Evolutionary conservation across 129 eudicot genomes (phyloP).

Genomic region (Chrysanthemum lavandulifolium): DNA sequence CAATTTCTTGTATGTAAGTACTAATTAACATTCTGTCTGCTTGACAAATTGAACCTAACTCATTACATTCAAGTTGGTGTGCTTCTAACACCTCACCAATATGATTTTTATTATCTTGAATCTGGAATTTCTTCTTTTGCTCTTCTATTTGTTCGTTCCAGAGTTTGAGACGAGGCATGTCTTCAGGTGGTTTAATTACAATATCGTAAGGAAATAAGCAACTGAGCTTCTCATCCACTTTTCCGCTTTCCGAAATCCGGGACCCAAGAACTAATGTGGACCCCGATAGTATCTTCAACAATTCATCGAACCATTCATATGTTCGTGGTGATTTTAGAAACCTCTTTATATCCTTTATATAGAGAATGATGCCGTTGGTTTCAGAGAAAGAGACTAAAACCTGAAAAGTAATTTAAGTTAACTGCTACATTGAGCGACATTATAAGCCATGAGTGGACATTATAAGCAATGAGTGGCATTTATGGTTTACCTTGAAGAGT

Average conservation of each 20-base stretch:
- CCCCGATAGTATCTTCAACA: conserved; percentile 75
- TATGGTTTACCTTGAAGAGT: conserved; percentile 66
- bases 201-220: conserved; percentile 73
- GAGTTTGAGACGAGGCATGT: conserved; percentile 58
- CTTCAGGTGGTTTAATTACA: conserved; percentile 85
- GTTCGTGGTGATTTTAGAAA: conserved; percentile 63
- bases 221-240: conserved; percentile 52
- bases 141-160: conserved; percentile 88
- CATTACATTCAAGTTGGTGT: conserved; percentile 92
- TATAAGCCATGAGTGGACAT: neutral
- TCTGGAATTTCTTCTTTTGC: conserved; percentile 68
- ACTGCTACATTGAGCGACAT: neutral
- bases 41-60: conserved; percentile 73
- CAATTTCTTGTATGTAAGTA: conserved; percentile 77
- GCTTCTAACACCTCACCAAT: conserved; percentile 87
- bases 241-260: conserved; percentile 44
- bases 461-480: too few relatives aligned
- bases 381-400: conserved; percentile 67
- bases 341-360: conserved; percentile 78
- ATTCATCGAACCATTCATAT: conserved; percentile 53
- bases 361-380: conserved; percentile 64
- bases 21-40: conserved; percentile 76
- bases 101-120: conserved; percentile 86
- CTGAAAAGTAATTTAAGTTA: conserved; percentile 36
- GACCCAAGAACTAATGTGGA: conserved; percentile 82